These are phyloP conservation scores for Boletus vinaceobasis DNA, from an alignment of 768 basidiomycete genomes.

Conservation along the genomic window DNA sequence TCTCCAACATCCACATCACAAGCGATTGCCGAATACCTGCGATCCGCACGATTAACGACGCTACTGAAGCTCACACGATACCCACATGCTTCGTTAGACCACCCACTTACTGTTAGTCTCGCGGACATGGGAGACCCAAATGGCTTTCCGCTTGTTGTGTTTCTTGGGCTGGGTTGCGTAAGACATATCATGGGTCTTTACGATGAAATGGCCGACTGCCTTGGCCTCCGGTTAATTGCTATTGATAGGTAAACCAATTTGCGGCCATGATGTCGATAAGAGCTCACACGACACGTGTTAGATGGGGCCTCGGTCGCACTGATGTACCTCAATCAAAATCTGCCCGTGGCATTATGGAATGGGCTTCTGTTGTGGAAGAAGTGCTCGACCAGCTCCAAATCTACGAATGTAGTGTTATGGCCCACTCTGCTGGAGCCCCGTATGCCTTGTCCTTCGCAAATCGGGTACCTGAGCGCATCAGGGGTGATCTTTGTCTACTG, in stretches of 20 bases:
- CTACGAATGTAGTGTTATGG: slow-evolving; percentile 81
- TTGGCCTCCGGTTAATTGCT: slow-evolving; percentile 86
- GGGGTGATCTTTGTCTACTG: slow-evolving; percentile 81
- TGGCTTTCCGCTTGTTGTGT: slow-evolving; percentile 89
- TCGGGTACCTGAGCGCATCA: slow-evolving; percentile 67
- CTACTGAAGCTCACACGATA: slow-evolving; percentile 74
- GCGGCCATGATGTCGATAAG: neutral
- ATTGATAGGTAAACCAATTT: slow-evolving; percentile 70
- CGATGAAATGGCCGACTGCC: slow-evolving; percentile 90
- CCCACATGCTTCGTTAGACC: slow-evolving; percentile 72
- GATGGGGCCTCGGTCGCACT: slow-evolving; percentile 92
- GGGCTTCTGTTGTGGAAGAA: slow-evolving; percentile 88
- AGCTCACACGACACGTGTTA: slow-evolving; percentile 30
- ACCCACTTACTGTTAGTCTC: slow-evolving; percentile 82
- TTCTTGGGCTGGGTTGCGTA: slow-evolving; percentile 91
- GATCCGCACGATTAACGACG: slow-evolving; percentile 81
- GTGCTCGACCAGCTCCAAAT: slow-evolving; percentile 80
- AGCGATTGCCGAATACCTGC: slow-evolving; percentile 81
- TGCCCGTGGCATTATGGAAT: slow-evolving; percentile 80
- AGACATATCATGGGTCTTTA: slow-evolving; percentile 93
- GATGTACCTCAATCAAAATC: slow-evolving; percentile 61
- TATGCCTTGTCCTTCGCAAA: slow-evolving; percentile 89
- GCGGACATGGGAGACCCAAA: slow-evolving; percentile 84
- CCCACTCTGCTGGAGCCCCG: slow-evolving; percentile 93
- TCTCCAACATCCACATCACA: slow-evolving; percentile 63